Evolutionary conservation across 2,329 filamentous ascomycete species (phyloP).

Genomic region (Aureobasidium pullulans): DNA sequence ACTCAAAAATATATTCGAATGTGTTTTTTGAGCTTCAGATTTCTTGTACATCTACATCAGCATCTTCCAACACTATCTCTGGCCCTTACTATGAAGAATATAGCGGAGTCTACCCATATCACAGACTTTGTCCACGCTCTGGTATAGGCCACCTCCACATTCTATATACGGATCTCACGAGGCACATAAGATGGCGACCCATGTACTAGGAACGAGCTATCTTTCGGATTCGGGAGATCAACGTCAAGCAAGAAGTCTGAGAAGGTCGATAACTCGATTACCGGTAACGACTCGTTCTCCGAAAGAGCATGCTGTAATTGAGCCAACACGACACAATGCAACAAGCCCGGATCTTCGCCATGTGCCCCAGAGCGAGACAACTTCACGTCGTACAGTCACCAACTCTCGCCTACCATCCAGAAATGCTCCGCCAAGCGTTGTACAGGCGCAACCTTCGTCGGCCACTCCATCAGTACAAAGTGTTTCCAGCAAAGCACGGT

Average conservation of each 20-base stretch:
- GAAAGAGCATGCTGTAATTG: neutral
- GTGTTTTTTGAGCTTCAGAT: neutral
- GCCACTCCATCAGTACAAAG: neutral
- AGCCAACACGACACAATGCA: neutral
- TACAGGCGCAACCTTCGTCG: conserved; percentile 4
- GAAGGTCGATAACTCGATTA: conserved; percentile 5
- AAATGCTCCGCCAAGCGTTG: conserved; percentile 8
- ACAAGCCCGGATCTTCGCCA: neutral
- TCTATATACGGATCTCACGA: neutral
- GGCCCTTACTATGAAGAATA: conserved; percentile 3
- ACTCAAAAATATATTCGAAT: neutral
- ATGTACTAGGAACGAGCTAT: neutral
- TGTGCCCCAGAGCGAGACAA: neutral
- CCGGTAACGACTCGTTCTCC: neutral
- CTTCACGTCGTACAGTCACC: neutral
- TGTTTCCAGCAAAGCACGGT: neutral
- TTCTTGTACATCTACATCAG: neutral
- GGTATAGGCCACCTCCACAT: neutral
- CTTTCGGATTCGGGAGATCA: neutral
- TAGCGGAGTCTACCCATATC: neutral
- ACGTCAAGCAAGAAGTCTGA: neutral
- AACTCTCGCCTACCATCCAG: neutral
- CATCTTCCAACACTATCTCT: neutral
- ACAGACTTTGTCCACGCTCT: neutral
- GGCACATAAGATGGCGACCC: neutral